Evolutionary conservation across 352 stramenopile genomes (phyloP), one percentile per base, ranked within the genome.

Genomic region (Pythium volutum): DNA sequence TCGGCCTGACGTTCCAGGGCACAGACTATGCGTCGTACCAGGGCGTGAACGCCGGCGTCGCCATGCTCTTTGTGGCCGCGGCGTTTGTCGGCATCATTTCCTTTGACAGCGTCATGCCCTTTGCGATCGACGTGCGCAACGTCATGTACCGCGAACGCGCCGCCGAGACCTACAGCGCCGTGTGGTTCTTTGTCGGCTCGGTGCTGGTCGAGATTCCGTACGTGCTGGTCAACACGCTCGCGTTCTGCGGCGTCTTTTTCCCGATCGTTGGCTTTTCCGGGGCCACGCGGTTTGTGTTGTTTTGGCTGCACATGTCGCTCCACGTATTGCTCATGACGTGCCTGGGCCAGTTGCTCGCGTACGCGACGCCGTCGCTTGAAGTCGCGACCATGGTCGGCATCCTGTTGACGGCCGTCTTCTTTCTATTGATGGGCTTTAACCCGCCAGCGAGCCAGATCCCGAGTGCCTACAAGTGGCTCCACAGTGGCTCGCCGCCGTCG

Each of bases 81-180:
- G 53, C 88, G 48, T 97, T 97, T 62, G 77, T 95, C 48, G 75
- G 71, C 26, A 76, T 95, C 46, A 83, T 94, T 7, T 81, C 78
- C 16, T 87, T 96, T 48, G 78, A 93, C 41, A 86, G 70, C 5
- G 77, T 87, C 0, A 48, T 97, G 14, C 78, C 88, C 10, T 62
- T 97, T 18, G 86, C 93, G 33, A 79, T 89, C 62, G 79, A 87
- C 39, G 79, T 97, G 59, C 77, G 90, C 25, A 82, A 88, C 29
- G 84, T 88, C 23, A 98, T 91, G 50, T 97, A 97, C 74, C 68
- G 87, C 15, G 88, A 97, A 65, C 84, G 89, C 33, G 77, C 81
- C 18, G 75, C 80, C 9, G 53, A 83, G 48, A 96, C 93, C 68
- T 97, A 97, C 59, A 71, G 79, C 52, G 54, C 77, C 14, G 52